Evolutionary conservation across 2,329 filamentous ascomycete genomes (phyloP), one percentile per base, ranked within the genome.

Genomic region (Truncatella angustata): DNA sequence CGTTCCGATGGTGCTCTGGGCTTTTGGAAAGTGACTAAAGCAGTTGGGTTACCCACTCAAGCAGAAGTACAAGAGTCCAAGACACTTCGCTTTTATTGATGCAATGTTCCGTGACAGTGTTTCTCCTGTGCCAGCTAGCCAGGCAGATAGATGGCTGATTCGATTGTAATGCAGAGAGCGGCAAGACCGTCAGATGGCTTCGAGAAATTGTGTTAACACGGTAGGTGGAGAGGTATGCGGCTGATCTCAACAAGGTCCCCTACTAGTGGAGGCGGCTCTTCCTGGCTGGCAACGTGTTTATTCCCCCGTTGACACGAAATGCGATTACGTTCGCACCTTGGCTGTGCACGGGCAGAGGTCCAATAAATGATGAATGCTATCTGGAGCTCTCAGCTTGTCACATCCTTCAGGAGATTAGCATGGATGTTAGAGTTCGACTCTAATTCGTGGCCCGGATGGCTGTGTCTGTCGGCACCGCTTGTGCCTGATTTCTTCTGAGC

Each of bases 251-350:
- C 45, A 18, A 49, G 45, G 45, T 49, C 30, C 45, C 45, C 44
- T 47, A 44, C 40, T 24, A 35, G 45, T 49, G 45, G 45, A 37
- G 40, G 45, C 45, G 45, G 45, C 45, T 49, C 45, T 39, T 47
- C 28, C 28, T 36, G 32, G 45, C 30, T 49, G 45, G 45, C 45
- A 49, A 36, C 30, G 32, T 39, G 45, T 49, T 32, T 32, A n/a
- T 35, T 12, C 7, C 30, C 10, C 24, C 14, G 30, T 28, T 18
- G 32, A 39, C 30, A 37, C 30, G 45, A 26, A 39, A 49, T 36
- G 30, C n/a, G 45, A 49, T 49, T 49, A 49, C 45, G 45, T 49
- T 35, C 34, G 34, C 45, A 49, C 32, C n/a, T 49, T 49, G 45
- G 34, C 20, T 18, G 18, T 21, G 40, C 28, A 16, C 21, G 40